These are phyloP conservation scores for Tolypocladium paradoxum DNA, from an alignment of 2,329 filamentous ascomycete species.

Conservation along the genomic window DNA sequence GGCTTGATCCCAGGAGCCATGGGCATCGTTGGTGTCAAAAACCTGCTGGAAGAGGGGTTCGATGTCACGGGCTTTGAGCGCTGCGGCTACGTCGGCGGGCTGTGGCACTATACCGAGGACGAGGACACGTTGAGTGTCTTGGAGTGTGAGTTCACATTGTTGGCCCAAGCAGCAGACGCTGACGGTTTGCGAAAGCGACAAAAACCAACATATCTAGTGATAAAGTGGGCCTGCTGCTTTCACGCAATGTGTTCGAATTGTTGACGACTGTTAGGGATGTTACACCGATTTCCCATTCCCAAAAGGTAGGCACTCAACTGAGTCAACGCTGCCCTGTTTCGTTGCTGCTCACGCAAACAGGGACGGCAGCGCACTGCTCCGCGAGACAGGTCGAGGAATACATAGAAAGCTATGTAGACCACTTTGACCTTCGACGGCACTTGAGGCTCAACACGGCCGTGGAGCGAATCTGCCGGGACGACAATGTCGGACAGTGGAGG, in stretches of 20 bases:
- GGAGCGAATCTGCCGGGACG: not conserved
- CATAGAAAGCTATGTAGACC: not conserved
- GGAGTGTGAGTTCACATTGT: not conserved
- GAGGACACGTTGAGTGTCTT: not conserved
- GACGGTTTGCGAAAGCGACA: not conserved
- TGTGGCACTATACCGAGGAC: not conserved
- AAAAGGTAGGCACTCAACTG: not conserved
- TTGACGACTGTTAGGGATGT: not conserved
- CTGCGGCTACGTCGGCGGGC: not conserved
- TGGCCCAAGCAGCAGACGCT: not conserved
- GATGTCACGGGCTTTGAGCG: not conserved
- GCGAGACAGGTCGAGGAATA: not conserved
- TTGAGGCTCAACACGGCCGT: not conserved
- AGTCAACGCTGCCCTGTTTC: not conserved
- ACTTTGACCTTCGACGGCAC: not conserved
- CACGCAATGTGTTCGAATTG: not conserved
- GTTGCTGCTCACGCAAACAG: not conserved
- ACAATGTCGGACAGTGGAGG: not conserved
- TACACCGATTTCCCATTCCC: not conserved
- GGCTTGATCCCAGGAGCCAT: not conserved
- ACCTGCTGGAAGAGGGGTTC: not conserved
- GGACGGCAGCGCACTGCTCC: not conserved
- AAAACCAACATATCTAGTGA: not conserved
- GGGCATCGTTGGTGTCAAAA: not conserved
- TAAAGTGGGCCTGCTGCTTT: not conserved